Percentiles rank a stretch among this genome's conserved stretches.
These are phyloP conservation scores for Beauveria medogensis DNA, from an alignment of 2,329 filamentous ascomycete species.

Conservation along the genomic window DNA sequence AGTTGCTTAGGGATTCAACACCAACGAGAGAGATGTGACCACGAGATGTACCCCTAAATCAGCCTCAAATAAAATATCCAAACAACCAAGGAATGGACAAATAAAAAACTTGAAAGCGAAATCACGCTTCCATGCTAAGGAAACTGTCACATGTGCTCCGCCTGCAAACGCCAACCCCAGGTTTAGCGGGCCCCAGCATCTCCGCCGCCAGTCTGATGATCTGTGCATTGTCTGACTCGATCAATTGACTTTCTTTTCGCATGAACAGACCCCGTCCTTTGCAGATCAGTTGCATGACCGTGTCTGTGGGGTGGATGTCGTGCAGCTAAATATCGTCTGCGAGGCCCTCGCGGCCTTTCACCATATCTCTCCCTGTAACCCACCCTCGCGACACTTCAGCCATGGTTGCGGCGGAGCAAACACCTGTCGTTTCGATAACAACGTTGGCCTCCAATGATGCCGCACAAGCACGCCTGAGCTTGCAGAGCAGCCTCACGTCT, in stretches of 20 bases:
- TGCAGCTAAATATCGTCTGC: not conserved
- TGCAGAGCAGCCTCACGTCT: not conserved
- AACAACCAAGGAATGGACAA: too few species aligned
- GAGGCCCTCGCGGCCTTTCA: not conserved
- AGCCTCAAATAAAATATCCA: too few species aligned
- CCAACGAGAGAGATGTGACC: too few species aligned
- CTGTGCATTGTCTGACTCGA: not conserved
- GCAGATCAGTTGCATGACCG: not conserved
- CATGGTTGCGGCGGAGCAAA: not conserved
- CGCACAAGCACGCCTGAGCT: not conserved
- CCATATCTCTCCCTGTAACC: not conserved
- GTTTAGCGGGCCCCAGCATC: slow-evolving; percentile 2
- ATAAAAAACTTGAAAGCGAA: too few species aligned
- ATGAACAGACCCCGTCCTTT: not conserved
- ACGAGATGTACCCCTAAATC: too few species aligned
- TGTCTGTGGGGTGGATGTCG: not conserved
- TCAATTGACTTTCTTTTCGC: not conserved
- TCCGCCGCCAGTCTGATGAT: not conserved
- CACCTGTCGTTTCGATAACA: not conserved
- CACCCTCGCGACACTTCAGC: not conserved
- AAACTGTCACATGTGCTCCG: not conserved
- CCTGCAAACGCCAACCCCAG: slow-evolving; percentile 5
- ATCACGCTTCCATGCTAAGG: too few species aligned
- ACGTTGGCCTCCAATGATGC: not conserved
- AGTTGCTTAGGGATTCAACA: too few species aligned